These are phyloP conservation scores for Macroventuria anomochaeta DNA, from an alignment of 2,329 filamentous ascomycete species.

Conservation along the genomic window DNA sequence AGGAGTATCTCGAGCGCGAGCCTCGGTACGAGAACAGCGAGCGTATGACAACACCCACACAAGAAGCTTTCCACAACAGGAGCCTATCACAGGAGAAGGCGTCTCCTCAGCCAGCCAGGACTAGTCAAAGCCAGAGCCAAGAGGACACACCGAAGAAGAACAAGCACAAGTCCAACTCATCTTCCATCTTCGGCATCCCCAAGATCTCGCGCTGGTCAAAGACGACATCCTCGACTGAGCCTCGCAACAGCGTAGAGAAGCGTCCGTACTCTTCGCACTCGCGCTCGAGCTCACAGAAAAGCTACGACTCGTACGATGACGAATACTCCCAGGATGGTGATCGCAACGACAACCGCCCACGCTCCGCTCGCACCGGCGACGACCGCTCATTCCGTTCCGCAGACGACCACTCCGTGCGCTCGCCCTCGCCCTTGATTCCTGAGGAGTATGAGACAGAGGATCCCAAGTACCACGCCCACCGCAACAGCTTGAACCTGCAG, in stretches of 20 bases:
- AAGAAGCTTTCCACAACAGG: slow-evolving; percentile 55
- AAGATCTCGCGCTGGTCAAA: slow-evolving; percentile 98
- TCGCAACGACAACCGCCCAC: slow-evolving; percentile 63
- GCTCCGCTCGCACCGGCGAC: slow-evolving; percentile 33
- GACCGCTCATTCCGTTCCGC: slow-evolving; percentile 16
- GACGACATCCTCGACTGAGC: slow-evolving; percentile 87
- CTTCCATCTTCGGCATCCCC: slow-evolving; percentile 74
- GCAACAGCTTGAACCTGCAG: slow-evolving; percentile 79
- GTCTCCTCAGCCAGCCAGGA: slow-evolving; percentile 60
- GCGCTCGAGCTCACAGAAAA: slow-evolving; percentile 65
- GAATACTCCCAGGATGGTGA: slow-evolving; percentile 64
- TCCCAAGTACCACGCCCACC: slow-evolving; percentile 81
- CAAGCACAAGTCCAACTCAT: slow-evolving; percentile 87
- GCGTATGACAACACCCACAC: slow-evolving; percentile 66
- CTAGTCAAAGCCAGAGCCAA: slow-evolving; percentile 63
- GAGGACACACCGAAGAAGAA: slow-evolving; percentile 79
- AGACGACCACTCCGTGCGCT: slow-evolving; percentile 39
- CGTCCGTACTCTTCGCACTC: slow-evolving; percentile 71
- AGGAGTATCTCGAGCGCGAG: slow-evolving; percentile 71
- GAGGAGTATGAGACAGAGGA: slow-evolving; percentile 63
- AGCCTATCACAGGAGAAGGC: slow-evolving; percentile 48
- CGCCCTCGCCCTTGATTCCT: slow-evolving; percentile 57
- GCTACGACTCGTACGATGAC: slow-evolving; percentile 66
- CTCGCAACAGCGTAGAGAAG: slow-evolving; percentile 69
- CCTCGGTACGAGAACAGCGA: slow-evolving; percentile 67